Evolutionary conservation across 805 yeast species (phyloP), one percentile per base, ranked within the genome.

Genomic region (Wickerhamiella lipophila): DNA sequence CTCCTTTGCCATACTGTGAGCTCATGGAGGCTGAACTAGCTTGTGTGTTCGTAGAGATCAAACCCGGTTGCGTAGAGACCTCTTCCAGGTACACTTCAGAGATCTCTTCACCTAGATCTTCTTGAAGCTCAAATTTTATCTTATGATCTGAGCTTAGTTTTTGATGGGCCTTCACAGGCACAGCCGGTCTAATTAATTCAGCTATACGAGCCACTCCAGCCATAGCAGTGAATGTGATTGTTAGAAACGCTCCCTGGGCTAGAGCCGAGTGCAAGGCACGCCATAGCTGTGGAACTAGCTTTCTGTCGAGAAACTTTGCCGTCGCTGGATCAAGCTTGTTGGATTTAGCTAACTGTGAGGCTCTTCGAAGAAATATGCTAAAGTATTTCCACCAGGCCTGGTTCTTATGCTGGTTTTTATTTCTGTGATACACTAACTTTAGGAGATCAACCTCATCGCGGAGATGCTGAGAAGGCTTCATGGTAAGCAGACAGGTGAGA

Each of bases 331-430:
- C 55, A 19, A 50, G 45, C 16, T 29, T 29, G 5, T 29, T 18
- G 13, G 35, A 13, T 15, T 45, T 49, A 23, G 56, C 49, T 27
- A 60, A 32, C 42, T 62, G 58, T 2, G 48, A 16, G 13, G 56
- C 49, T 21, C 59, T 67, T 36, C 94, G 71, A 55, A 81, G 83
- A 23, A 85, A 57, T 8, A 79, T 71, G 52, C 77, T 72, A 36
- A 87, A 65, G 51, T 75, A 71, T 52, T 68, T 73, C 89, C 95
- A 87, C 95, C 96, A 87, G 7, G 60, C 58, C 26, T 84, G 73
- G 6, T 71, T 73, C 3, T 79, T 67, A 58, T 85, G 95, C 61
- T 87, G 96, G 61, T 84, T 84, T 47, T 72, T 69, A 63, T 79
- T 81, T 53, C 94, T 68, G 57, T 81, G 84, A 58, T 81, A 77